Percentiles rank a stretch among this genome's conserved stretches.
Evolutionary conservation across 805 yeast genomes (phyloP).

Genomic region (Scheffersomyces lignosus): DNA sequence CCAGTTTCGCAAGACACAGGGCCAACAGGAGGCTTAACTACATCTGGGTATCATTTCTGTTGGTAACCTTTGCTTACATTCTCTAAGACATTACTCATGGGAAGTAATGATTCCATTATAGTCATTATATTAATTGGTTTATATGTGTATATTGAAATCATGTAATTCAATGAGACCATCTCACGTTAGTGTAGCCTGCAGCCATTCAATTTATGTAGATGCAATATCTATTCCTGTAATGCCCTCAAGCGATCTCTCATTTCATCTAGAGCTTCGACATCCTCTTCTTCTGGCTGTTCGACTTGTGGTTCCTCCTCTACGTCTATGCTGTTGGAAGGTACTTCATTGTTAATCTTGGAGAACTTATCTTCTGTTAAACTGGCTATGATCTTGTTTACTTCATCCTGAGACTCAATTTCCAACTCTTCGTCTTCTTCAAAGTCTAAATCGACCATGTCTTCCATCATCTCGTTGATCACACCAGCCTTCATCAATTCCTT

Average conservation of each 20-base stretch:
- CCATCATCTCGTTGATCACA: constrained; percentile 91
- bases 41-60: too few species aligned
- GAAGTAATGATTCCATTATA: too few species aligned
- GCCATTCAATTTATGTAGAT: too few species aligned
- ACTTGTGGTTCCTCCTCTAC: constrained; percentile 15
- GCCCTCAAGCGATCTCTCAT: constrained; percentile 91
- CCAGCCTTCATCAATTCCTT: constrained; percentile 85
- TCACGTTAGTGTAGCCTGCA: too few species aligned
- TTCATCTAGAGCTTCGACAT: constrained; percentile 71
- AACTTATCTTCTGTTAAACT: constrained; percentile 41
- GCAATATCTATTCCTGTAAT: constrained; percentile 55
- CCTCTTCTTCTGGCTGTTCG: constrained; percentile 53
- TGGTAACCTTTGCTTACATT: too few species aligned
- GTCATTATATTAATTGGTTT: too few species aligned
- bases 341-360: constrained; percentile 32
- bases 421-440: constrained; percentile 62
- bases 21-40: too few species aligned
- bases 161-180: too few species aligned
- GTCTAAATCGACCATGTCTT: constrained; percentile 75
- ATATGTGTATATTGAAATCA: too few species aligned
- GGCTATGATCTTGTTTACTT: constrained; percentile 59
- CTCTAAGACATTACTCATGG: too few species aligned
- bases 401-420: constrained; percentile 64
- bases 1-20: too few species aligned
- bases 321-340: constrained; percentile 28